These are phyloP conservation scores for Blastocrithidia nonstop DNA, from an alignment of 208 protist species.

Conservation along the genomic window DNA sequence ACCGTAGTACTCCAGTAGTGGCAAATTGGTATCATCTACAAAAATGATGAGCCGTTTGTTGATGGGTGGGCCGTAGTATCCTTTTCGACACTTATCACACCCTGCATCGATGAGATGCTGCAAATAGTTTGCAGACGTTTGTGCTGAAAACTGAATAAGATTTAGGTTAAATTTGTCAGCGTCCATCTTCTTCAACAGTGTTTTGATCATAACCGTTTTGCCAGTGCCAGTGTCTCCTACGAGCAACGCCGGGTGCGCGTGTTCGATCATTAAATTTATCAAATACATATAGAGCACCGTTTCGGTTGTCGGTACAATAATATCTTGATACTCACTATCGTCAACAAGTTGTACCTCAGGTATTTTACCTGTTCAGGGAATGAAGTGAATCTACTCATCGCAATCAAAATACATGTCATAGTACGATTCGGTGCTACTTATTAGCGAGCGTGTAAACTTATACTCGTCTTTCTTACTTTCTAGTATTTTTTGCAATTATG, in stretches of 20 bases:
- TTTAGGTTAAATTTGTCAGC: constrained; percentile 74
- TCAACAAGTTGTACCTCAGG: constrained; percentile 66
- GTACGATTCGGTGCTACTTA: constrained; percentile 63
- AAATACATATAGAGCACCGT: constrained; percentile 88
- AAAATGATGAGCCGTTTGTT: constrained; percentile 92
- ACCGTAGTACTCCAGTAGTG: constrained; percentile 91
- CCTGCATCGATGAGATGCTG: constrained; percentile 91
- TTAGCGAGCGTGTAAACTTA: constrained; percentile 57
- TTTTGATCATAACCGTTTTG: constrained; percentile 91
- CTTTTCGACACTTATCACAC: constrained; percentile 90
- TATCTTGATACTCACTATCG: constrained; percentile 82
- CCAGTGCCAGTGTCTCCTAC: constrained; percentile 92
- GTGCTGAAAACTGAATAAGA: constrained; percentile 92
- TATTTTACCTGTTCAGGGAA: constrained; percentile 68
- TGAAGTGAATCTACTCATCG: constrained; percentile 62
- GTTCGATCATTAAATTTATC: constrained; percentile 64
- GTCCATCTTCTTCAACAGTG: constrained; percentile 65
- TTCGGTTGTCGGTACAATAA: constrained; percentile 91
- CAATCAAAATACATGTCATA: constrained; percentile 75
- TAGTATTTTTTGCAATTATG: constrained; percentile 50
- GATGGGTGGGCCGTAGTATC: constrained; percentile 89
- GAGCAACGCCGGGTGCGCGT: constrained; percentile 73
- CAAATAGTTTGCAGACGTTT: constrained; percentile 83
- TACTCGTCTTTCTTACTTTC: constrained; percentile 9
- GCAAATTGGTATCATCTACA: constrained; percentile 94